phyloP scores from a whole-genome alignment of 108 stramenopile genomes.

The Nitzschia sp. region DNA sequence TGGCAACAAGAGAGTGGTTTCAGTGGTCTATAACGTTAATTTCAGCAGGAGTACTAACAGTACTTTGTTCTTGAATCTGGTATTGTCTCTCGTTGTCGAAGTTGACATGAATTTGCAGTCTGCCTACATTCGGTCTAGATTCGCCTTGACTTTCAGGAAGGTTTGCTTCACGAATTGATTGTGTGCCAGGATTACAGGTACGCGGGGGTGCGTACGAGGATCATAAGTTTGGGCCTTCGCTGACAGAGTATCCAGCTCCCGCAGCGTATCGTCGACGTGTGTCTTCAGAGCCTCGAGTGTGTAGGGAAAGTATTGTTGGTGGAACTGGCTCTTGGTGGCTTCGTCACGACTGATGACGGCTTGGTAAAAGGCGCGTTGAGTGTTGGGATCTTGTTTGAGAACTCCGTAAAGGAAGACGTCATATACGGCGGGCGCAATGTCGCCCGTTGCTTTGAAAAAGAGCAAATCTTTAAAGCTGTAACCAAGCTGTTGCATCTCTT shows the following conservation, averaged over 20 bases:
- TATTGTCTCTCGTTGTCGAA: too few species aligned
- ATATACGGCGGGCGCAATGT: slow-evolving; percentile 57
- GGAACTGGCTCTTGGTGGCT: background rate
- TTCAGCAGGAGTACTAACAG: too few species aligned
- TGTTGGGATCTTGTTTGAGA: background rate
- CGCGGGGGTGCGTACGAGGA: slow-evolving; percentile 30
- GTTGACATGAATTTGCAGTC: too few species aligned
- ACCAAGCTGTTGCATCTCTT: slow-evolving; percentile 52
- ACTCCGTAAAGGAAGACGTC: slow-evolving; percentile 44
- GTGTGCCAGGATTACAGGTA: slow-evolving; percentile 65
- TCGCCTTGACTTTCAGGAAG: slow-evolving; percentile 47
- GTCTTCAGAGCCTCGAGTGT: background rate
- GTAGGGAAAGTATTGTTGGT: background rate
- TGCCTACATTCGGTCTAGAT: background rate
- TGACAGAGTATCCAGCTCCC: background rate
- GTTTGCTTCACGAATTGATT: slow-evolving; percentile 66
- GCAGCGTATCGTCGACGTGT: background rate
- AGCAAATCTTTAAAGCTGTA: slow-evolving; percentile 55
- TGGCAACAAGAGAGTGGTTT: too few species aligned
- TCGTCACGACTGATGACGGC: background rate
- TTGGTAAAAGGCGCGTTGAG: background rate
- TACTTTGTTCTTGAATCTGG: too few species aligned
- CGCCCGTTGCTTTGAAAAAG: slow-evolving; percentile 64
- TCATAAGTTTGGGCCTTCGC: background rate
- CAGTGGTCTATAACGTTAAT: too few species aligned